phyloP scores from a whole-genome alignment of 495 filamentous ascomycete species.

The Penicillium riverlandense region DNA sequence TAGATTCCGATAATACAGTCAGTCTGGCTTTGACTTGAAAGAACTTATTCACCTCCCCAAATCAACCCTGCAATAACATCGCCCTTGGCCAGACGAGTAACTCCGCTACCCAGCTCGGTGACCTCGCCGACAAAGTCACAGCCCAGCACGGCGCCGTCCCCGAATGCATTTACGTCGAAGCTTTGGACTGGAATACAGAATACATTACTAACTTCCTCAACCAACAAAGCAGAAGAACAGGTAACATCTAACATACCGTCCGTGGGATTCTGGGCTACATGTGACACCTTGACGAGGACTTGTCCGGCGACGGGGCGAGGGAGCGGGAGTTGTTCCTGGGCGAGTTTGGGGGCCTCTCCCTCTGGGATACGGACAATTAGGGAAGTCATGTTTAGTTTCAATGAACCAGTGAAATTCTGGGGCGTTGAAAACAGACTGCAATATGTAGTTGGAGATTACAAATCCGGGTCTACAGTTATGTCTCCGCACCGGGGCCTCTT shows the following conservation, averaged over 20 bases:
- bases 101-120: constrained; percentile 35
- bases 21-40: neutral
- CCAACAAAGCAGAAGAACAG: too few species aligned
- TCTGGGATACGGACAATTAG: neutral
- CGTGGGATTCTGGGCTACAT: constrained; percentile 24
- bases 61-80: constrained; percentile 21
- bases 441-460: too few species aligned
- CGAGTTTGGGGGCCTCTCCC: neutral
- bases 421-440: too few species aligned
- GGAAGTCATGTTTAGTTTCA: neutral
- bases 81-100: constrained; percentile 36
- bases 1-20: too few species aligned
- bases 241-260: constrained; percentile 11
- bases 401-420: too few species aligned
- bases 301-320: neutral
- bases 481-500: too few species aligned
- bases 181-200: constrained; percentile 8
- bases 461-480: too few species aligned
- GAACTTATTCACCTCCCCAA: constrained; percentile 14
- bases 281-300: constrained; percentile 16
- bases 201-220: neutral
- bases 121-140: constrained; percentile 48
- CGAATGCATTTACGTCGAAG: constrained; percentile 21
- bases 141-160: constrained; percentile 36
- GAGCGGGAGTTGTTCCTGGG: constrained; percentile 1